Evolutionary conservation across 2,329 filamentous ascomycete genomes (phyloP).

Genomic region (Sclerotinia nivalis): DNA sequence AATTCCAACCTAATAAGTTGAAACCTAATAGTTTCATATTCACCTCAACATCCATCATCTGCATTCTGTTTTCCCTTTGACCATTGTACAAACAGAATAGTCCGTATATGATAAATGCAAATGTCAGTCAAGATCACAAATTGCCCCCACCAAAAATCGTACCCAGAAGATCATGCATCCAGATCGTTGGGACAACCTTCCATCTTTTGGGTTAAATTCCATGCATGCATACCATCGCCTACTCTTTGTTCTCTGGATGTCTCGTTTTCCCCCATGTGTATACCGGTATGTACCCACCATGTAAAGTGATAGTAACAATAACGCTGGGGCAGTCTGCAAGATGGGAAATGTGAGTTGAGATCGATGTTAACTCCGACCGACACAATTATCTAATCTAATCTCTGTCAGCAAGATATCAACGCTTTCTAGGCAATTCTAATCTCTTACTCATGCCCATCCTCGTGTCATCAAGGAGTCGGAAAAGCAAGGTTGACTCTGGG

Average conservation of each 20-base stretch:
- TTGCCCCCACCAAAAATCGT: not conserved
- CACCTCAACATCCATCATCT: not conserved
- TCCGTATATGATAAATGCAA: not conserved
- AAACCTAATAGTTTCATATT: not conserved
- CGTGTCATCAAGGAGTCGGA: too few relatives aligned
- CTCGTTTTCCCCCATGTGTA: not conserved
- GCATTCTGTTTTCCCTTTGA: not conserved
- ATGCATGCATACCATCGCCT: not conserved
- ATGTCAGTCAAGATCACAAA: not conserved
- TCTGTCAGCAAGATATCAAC: not conserved
- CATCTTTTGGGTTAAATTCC: slow-evolving; percentile 1
- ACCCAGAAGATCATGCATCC: slow-evolving; percentile 5
- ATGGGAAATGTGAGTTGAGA: not conserved
- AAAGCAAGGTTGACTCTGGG: not conserved
- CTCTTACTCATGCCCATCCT: not conserved
- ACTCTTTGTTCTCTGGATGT: not conserved
- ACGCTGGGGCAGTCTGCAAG: not conserved
- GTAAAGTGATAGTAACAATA: not conserved
- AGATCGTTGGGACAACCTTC: slow-evolving; percentile 3
- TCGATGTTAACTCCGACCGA: not conserved
- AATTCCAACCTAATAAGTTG: not conserved
- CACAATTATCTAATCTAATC: not conserved
- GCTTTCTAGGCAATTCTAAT: not conserved
- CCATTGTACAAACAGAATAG: too few relatives aligned
- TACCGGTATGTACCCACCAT: not conserved